Evolutionary conservation across 108 stramenopile species (phyloP).

Genomic region (Conticribra weissflogii): DNA sequence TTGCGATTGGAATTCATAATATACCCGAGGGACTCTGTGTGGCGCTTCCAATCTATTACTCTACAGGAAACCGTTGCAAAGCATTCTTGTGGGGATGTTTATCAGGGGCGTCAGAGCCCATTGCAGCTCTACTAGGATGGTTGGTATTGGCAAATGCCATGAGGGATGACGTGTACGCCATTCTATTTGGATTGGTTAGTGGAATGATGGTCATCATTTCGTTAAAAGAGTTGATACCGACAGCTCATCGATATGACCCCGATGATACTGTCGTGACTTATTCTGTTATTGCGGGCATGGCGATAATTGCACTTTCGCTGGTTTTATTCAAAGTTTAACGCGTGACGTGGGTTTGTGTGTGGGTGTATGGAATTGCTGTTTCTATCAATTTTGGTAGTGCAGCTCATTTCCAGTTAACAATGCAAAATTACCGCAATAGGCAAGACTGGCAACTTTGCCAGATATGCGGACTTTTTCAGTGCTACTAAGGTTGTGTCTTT

Average conservation of each 20-base stretch:
- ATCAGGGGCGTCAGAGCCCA: constrained; percentile 77
- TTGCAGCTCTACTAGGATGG: constrained; percentile 84
- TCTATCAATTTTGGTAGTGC: no score
- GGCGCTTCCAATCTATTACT: constrained; percentile 88
- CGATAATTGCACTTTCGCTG: constrained; percentile 90
- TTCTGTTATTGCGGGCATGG: constrained; percentile 88
- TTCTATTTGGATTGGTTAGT: constrained; percentile 78
- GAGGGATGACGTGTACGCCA: constrained; percentile 52
- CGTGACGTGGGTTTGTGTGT: not conserved
- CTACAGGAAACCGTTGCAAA: constrained; percentile 81
- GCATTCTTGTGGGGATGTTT: constrained; percentile 82
- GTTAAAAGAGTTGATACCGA: constrained; percentile 90
- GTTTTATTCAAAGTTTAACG: constrained; percentile 67
- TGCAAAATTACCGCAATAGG: no score
- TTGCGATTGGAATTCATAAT: constrained; percentile 92
- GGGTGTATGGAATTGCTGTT: not conserved
- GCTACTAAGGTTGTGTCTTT: no score
- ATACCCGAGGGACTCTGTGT: constrained; percentile 91
- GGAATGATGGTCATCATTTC: constrained; percentile 87
- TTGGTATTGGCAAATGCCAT: constrained; percentile 57
- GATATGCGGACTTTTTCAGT: no score
- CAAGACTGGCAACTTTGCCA: no score
- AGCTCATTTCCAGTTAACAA: no score
- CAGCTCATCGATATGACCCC: constrained; percentile 94
- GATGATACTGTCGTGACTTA: constrained; percentile 85